phyloP scores from a whole-genome alignment of 2,329 filamentous ascomycete genomes.

The Calonectria naviculata region DNA sequence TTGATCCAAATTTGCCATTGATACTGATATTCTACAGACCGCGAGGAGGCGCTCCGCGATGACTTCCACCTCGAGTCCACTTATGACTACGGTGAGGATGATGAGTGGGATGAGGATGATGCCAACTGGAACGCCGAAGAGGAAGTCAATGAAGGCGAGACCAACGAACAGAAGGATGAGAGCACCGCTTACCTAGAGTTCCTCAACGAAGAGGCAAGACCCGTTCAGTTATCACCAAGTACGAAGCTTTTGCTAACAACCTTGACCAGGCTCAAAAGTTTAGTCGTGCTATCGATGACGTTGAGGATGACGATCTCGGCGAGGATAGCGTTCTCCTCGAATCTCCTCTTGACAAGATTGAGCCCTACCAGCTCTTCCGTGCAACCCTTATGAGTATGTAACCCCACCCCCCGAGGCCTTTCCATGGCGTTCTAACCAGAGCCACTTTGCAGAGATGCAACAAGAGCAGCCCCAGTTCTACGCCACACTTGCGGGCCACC shows the following conservation, averaged over 20 bases:
- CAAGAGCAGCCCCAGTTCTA: slow-evolving; percentile 93
- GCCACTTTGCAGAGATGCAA: slow-evolving; percentile 75
- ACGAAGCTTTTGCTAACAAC: slow-evolving; percentile 33
- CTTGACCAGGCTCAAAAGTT: slow-evolving; percentile 81
- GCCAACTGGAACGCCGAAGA: slow-evolving; percentile 83
- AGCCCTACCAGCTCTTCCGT: slow-evolving; percentile 93
- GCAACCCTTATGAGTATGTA: slow-evolving; percentile 82
- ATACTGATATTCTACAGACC: slow-evolving; percentile 65
- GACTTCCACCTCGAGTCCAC: slow-evolving; percentile 79
- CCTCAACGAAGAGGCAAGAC: slow-evolving; percentile 84
- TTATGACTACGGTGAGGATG: slow-evolving; percentile 76
- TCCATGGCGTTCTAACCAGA: slow-evolving; percentile 41
- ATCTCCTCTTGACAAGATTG: slow-evolving; percentile 93
- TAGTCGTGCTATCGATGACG: slow-evolving; percentile 73
- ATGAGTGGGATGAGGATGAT: slow-evolving; percentile 86
- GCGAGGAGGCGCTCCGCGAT: slow-evolving; percentile 91
- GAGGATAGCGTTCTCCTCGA: slow-evolving; percentile 95
- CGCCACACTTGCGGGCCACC: slow-evolving; percentile 79
- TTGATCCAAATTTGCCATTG: too few species aligned
- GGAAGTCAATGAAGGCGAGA: slow-evolving; percentile 74
- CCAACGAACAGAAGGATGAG: slow-evolving; percentile 82
- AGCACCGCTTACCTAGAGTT: slow-evolving; percentile 96
- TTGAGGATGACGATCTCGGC: slow-evolving; percentile 87
- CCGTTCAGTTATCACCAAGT: background rate
- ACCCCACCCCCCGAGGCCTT: too few species aligned